phyloP scores from a whole-genome alignment of 495 filamentous ascomycete species.

The Penicillium lividum region DNA sequence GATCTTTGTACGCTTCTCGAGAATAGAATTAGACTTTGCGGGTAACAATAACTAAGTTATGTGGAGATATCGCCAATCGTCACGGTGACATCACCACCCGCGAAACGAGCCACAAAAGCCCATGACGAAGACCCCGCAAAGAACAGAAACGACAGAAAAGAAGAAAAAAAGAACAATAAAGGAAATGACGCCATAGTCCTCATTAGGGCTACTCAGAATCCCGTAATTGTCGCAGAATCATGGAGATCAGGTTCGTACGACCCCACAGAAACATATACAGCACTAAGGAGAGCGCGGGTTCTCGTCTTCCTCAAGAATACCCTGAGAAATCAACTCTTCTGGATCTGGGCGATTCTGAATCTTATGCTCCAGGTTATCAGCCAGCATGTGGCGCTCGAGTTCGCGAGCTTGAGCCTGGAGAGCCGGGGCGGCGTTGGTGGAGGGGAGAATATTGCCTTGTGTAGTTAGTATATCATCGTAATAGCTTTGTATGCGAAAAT shows the following conservation, averaged over 20 bases:
- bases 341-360: slow-evolving; percentile 72
- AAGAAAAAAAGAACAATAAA: slow-evolving; percentile 1
- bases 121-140: neutral
- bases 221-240: neutral
- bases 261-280: neutral
- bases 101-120: slow-evolving; percentile 6
- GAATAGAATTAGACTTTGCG: slow-evolving; percentile 7
- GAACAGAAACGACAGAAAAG: neutral
- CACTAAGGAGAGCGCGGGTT: slow-evolving; percentile 36
- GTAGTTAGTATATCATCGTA: slow-evolving; percentile 11
- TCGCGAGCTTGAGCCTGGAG: slow-evolving; percentile 77
- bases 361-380: slow-evolving; percentile 80
- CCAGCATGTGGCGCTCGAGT: slow-evolving; percentile 81
- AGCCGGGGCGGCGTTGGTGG: slow-evolving; percentile 65
- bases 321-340: slow-evolving; percentile 73
- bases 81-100: slow-evolving; percentile 32
- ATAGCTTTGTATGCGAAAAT: neutral
- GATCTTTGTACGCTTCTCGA: neutral
- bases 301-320: slow-evolving; percentile 68
- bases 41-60: slow-evolving; percentile 9
- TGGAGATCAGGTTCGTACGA: neutral
- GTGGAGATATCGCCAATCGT: slow-evolving; percentile 13
- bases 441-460: slow-evolving; percentile 78
- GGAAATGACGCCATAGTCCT: slow-evolving; percentile 13
- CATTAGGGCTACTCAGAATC: slow-evolving; percentile 8